Evolutionary conservation across 345 rosid species (phyloP), one percentile per base, ranked within the genome.

Genomic region (Lepidium aucheri): DNA sequence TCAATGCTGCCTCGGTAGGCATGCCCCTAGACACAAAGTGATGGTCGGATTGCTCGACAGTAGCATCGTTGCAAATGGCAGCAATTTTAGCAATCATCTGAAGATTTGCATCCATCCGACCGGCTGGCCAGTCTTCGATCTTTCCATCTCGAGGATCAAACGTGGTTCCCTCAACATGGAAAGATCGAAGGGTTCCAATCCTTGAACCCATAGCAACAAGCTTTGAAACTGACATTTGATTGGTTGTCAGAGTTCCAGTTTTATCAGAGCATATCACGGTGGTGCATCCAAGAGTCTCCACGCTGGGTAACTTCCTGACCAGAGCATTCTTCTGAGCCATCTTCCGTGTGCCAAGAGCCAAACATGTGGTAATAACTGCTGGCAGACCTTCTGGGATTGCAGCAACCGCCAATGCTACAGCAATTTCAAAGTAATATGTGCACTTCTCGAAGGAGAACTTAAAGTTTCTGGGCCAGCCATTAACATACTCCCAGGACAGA

Each of bases 261-360:
- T 91, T 91, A 52, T 91, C 98, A 39, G 96, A 91, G 64, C 98
- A 91, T 17, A 89, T 89, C 7, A 91, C 96, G 30, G 98, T 91
- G 17, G 98, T 89, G 73, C 98, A 91, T 30, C 98, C 96, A 62
- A 89, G 96, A 60, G 96, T 91, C 81, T 91, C 98, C 51, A 89
- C 98, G 54, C 96, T 89, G 9, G 98, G 98, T 66, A 91, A 63
- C 80, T 91, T 91, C 53, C 98, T 83, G 61, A 91, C 98, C 49
- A 91, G 82, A 46, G 97, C 97, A 76, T 88, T 88, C 85, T 91
- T 91, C 69, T 87, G 97, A 40, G 98, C 98, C 98, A 93, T 93
- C 81, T 93, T 93, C 65, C 96, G 75, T 0, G 98, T 93, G 26
- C 98, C 98, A 20, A 90, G 88, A 18, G 98, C 97, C 79, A 93